Evolutionary conservation across 768 basidiomycete species (phyloP).

Genomic region (Boletellus ananas): DNA sequence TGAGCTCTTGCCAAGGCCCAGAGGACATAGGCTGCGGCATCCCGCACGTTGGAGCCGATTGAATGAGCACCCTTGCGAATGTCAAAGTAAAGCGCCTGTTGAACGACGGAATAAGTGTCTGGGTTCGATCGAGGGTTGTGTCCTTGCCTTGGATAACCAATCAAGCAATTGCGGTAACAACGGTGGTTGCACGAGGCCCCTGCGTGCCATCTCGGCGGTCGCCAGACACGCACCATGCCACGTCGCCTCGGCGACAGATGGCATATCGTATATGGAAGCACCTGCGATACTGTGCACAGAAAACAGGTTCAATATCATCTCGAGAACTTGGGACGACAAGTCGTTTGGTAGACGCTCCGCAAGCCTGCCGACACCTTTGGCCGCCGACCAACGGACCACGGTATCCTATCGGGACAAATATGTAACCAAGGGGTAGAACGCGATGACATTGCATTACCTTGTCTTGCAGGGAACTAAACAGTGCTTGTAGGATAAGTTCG

Average conservation of each 20-base stretch:
- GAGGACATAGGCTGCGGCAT: slow-evolving; percentile 89
- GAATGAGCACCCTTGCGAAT: slow-evolving; percentile 89
- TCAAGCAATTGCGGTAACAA: slow-evolving; percentile 61
- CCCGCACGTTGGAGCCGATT: slow-evolving; percentile 90
- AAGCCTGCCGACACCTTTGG: slow-evolving; percentile 87
- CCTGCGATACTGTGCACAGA: slow-evolving; percentile 65
- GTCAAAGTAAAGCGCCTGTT: slow-evolving; percentile 87
- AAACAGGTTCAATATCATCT: slow-evolving; percentile 75
- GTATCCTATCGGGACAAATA: slow-evolving; percentile 65
- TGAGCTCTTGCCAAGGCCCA: slow-evolving; percentile 92
- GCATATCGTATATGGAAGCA: slow-evolving; percentile 65
- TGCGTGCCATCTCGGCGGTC: slow-evolving; percentile 86
- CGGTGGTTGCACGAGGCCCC: slow-evolving; percentile 62
- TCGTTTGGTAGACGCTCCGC: slow-evolving; percentile 74
- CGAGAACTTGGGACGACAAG: slow-evolving; percentile 77
- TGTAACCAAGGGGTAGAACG: background rate
- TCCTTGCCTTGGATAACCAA: slow-evolving; percentile 75
- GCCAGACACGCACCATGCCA: slow-evolving; percentile 96
- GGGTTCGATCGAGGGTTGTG: slow-evolving; percentile 4
- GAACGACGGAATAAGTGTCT: slow-evolving; percentile 11
- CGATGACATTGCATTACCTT: slow-evolving; percentile 47
- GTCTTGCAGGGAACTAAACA: slow-evolving; percentile 76
- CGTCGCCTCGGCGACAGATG: slow-evolving; percentile 75
- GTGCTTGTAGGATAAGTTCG: slow-evolving; percentile 66
- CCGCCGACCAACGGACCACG: slow-evolving; percentile 89